phyloP scores from a whole-genome alignment of 352 stramenopile species.

The Phytophthora fragariaefolia region DNA sequence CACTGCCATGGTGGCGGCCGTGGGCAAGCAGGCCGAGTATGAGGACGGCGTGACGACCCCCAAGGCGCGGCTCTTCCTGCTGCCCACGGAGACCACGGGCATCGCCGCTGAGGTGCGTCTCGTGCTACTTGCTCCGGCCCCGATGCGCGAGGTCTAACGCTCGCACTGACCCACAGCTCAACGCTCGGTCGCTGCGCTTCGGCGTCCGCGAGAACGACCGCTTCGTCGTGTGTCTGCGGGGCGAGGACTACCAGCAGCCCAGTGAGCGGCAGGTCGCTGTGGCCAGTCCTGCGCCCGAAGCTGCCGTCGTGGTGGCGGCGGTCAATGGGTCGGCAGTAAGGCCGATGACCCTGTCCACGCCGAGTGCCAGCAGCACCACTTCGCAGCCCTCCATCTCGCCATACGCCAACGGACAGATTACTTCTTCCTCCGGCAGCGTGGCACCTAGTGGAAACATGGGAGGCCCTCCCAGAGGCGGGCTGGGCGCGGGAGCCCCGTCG shows the following conservation, averaged over 20 bases:
- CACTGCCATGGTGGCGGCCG: slow-evolving; percentile 63
- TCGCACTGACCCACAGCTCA: slow-evolving; percentile 44
- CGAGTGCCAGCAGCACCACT: slow-evolving; percentile 20
- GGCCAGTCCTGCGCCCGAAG: not conserved
- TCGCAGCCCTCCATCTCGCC: slow-evolving; percentile 36
- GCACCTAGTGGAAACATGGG: slow-evolving; percentile 25
- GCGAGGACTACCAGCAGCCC: slow-evolving; percentile 72
- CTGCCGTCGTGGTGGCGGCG: not conserved
- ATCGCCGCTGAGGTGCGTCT: slow-evolving; percentile 67
- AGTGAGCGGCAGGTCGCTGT: slow-evolving; percentile 17
- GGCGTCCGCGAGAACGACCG: slow-evolving; percentile 81
- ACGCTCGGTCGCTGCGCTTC: slow-evolving; percentile 74
- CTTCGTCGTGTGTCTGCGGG: slow-evolving; percentile 73
- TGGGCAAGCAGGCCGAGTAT: slow-evolving; percentile 58
- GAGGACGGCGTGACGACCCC: slow-evolving; percentile 45
- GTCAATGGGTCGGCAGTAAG: slow-evolving; percentile 17
- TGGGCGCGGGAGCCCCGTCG: slow-evolving; percentile 24
- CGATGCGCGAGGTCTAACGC: slow-evolving; percentile 16
- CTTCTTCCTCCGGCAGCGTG: slow-evolving; percentile 2
- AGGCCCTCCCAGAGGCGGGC: slow-evolving; percentile 25
- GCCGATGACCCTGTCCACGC: slow-evolving; percentile 29
- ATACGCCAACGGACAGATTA: slow-evolving; percentile 26
- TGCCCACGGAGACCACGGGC: slow-evolving; percentile 59
- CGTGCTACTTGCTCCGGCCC: not conserved
- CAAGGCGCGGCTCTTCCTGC: slow-evolving; percentile 68